Conservation (phyloP, 2,329 filamentous ascomycete species). For the Plectosphaerella plurivora region DNA sequence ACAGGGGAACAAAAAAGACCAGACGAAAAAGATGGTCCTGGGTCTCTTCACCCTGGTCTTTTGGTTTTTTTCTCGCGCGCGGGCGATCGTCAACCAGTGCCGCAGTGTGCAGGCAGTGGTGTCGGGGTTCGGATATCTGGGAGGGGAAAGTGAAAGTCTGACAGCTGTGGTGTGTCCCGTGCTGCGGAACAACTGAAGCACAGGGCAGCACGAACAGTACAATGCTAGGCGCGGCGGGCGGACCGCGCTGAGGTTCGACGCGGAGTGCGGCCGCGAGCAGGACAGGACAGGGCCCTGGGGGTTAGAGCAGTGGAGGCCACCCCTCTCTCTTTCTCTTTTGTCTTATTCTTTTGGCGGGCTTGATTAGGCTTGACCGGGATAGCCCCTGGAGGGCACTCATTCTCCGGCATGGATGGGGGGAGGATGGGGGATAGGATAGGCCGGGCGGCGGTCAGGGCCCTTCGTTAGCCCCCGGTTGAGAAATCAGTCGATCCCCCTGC, state of each 20-base stretch:
- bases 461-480: background rate
- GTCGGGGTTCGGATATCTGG: background rate
- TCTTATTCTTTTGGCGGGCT: background rate
- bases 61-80: too few relatives aligned
- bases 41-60: too few relatives aligned
- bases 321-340: background rate
- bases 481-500: conserved; percentile 1
- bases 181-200: background rate
- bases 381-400: background rate
- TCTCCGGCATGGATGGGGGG: background rate
- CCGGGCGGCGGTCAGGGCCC: background rate
- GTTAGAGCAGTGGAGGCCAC: too few relatives aligned
- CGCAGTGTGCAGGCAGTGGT: background rate
- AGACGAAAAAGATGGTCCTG: background rate
- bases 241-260: background rate
- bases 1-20: background rate
- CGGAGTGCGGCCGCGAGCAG: background rate
- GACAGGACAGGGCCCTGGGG: too few relatives aligned
- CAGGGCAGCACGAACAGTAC: background rate
- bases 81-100: background rate
- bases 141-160: background rate
- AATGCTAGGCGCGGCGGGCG: background rate
- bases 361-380: background rate
- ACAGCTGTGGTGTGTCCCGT: background rate
- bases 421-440: background rate